These are phyloP conservation scores for Diophrys appendiculata DNA, from an alignment of 73 alveolate species.

Conservation along the genomic window DNA sequence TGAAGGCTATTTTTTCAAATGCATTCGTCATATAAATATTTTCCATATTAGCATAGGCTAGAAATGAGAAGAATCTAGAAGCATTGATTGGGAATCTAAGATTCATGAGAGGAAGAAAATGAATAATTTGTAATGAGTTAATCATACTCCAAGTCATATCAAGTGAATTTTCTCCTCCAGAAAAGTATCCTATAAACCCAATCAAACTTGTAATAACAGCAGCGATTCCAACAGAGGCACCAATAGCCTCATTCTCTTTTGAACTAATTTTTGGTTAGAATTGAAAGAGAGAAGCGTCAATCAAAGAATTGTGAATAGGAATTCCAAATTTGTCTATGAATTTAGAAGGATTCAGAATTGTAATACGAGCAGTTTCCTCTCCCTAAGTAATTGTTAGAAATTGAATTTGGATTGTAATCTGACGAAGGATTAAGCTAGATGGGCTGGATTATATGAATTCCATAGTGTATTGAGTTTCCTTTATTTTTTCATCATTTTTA, in stretches of 20 bases:
- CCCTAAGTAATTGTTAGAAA: background rate
- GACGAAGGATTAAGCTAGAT: background rate
- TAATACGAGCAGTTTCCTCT: background rate
- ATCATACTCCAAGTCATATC: background rate
- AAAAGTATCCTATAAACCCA: background rate
- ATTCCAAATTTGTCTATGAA: background rate
- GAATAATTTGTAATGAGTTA: background rate
- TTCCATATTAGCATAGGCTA: slow-evolving; percentile 5
- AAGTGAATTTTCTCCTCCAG: background rate
- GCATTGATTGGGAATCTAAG: background rate
- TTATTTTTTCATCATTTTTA: background rate
- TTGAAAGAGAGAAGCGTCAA: no score
- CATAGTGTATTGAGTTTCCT: background rate
- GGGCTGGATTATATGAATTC: background rate
- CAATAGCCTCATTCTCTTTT: background rate
- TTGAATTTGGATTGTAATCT: background rate
- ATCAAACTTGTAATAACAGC: background rate
- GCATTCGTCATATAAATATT: background rate
- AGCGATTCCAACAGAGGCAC: background rate
- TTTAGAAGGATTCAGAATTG: background rate
- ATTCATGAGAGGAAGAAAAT: slow-evolving; percentile 2
- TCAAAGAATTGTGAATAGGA: no score
- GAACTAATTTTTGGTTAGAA: background rate
- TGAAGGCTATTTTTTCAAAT: no score
- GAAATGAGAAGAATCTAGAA: background rate